These are phyloP conservation scores for Solanum pennellii DNA, from an alignment of 257 asterid genomes.

Conservation along the genomic window DNA sequence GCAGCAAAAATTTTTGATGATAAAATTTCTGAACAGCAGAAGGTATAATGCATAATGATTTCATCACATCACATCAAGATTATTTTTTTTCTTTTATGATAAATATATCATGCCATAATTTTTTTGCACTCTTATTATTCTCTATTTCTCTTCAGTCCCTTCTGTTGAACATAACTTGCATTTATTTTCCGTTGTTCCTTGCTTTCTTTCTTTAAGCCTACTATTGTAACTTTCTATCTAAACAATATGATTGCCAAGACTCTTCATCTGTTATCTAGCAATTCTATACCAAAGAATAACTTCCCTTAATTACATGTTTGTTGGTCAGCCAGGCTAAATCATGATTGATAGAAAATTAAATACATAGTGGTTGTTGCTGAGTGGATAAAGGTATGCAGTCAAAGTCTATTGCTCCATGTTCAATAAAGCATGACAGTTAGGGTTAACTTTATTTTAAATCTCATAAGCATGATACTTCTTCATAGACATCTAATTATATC, in stretches of 20 bases:
- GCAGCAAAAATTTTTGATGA: conserved; percentile 84
- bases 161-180: background rate
- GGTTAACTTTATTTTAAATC: background rate
- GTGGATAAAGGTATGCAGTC: background rate
- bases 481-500: background rate
- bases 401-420: background rate
- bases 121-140: background rate
- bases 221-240: background rate
- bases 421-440: background rate
- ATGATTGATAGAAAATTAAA: background rate
- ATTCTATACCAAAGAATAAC: background rate
- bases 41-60: conserved; percentile 28
- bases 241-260: background rate
- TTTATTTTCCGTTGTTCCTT: background rate
- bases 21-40: conserved; percentile 60
- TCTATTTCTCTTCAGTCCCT: background rate
- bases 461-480: background rate
- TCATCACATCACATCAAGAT: background rate
- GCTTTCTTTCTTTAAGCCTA: background rate
- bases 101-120: background rate
- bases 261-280: background rate
- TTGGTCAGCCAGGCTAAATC: background rate
- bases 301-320: background rate
- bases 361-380: background rate
- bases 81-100: background rate